These are phyloP conservation scores for Solanum dulcamara DNA, from an alignment of 257 asterid genomes.

Conservation along the genomic window DNA sequence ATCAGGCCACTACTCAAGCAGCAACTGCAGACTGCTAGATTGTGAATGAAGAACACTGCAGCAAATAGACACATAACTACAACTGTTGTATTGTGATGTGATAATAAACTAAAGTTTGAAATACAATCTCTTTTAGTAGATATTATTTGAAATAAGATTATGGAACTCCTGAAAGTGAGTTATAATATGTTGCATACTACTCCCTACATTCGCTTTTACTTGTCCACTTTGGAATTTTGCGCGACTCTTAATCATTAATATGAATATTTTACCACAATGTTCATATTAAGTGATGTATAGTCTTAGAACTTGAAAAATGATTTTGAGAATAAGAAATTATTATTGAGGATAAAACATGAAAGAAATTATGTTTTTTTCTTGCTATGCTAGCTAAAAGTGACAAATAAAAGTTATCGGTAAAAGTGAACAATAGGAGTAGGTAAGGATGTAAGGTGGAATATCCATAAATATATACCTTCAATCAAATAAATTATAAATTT, in stretches of 20 bases:
- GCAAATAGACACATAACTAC: not conserved
- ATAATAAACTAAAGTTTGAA: not conserved
- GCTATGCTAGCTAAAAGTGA: too few relatives aligned
- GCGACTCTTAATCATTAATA: too few relatives aligned
- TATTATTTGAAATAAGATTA: not conserved
- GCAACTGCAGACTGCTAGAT: slow-evolving; percentile 49
- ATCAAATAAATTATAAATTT: too few relatives aligned
- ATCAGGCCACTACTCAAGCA: slow-evolving; percentile 73
- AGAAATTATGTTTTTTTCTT: too few relatives aligned
- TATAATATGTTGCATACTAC: not conserved
- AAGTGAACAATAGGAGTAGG: not conserved
- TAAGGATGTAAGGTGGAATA: not conserved
- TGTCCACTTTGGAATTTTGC: too few relatives aligned
- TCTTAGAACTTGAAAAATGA: not conserved
- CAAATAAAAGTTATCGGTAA: too few relatives aligned
- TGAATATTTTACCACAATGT: too few relatives aligned
- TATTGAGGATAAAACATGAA: too few relatives aligned
- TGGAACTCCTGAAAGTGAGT: not conserved
- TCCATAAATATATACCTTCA: not conserved
- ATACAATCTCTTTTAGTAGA: too few relatives aligned
- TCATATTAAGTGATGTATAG: not conserved
- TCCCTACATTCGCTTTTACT: too few relatives aligned
- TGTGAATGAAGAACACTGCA: slow-evolving; percentile 9
- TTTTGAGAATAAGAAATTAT: not conserved
- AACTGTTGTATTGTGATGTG: not conserved